phyloP scores from a whole-genome alignment of 345 rosid species.

The Rhizophora mangle region DNA sequence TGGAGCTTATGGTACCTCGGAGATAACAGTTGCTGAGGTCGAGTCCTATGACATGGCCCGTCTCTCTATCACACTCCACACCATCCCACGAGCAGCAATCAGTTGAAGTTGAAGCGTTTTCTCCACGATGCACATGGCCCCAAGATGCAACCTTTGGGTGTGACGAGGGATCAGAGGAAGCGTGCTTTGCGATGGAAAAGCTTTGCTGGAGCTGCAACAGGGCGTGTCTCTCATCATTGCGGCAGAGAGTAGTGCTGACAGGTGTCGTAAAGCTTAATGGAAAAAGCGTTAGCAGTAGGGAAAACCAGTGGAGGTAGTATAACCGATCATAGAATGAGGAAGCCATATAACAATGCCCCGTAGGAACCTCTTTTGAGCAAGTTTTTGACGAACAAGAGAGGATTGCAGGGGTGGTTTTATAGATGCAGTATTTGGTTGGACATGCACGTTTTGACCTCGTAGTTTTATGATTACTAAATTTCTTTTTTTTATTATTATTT shows the following conservation, averaged over 20 bases:
- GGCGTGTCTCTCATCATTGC: not conserved
- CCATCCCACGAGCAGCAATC: slow-evolving; percentile 27
- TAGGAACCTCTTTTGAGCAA: too few relatives aligned
- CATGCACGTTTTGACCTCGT: too few relatives aligned
- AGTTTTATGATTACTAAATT: too few relatives aligned
- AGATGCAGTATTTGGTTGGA: too few relatives aligned
- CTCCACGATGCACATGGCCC: not conserved
- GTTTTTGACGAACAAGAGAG: too few relatives aligned
- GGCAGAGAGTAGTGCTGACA: not conserved
- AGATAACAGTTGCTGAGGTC: not conserved
- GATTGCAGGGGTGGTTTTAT: too few relatives aligned
- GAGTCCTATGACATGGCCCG: slow-evolving; percentile 8
- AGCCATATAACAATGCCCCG: too few relatives aligned
- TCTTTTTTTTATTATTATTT: too few relatives aligned
- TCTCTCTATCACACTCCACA: not conserved
- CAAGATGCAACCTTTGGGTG: slow-evolving; percentile 7
- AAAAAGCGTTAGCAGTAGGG: not conserved
- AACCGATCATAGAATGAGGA: too few relatives aligned
- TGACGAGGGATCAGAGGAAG: not conserved
- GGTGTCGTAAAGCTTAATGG: not conserved
- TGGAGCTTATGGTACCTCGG: slow-evolving; percentile 18
- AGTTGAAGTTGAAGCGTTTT: not conserved
- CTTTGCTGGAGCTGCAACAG: slow-evolving; percentile 13
- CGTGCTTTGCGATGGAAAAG: not conserved
- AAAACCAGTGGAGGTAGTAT: not conserved